Percentiles rank a stretch among this genome's conserved stretches.
These are phyloP conservation scores for Umbilicaria muhlenbergii DNA, from an alignment of 495 filamentous ascomycete genomes.

Conservation along the genomic window DNA sequence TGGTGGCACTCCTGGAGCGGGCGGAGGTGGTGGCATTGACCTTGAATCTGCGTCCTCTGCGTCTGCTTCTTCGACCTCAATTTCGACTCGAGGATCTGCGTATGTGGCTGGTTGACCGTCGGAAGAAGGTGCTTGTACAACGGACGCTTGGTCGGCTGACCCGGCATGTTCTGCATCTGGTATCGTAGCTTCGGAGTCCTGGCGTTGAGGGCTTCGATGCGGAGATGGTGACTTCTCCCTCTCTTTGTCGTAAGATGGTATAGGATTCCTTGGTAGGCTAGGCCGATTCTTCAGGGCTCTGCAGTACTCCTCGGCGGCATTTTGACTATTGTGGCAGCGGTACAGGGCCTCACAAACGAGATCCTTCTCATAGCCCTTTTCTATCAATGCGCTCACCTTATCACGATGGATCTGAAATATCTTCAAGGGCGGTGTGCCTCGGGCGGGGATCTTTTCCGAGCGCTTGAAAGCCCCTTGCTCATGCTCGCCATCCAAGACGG, in stretches of 20 bases:
- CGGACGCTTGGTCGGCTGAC: background rate
- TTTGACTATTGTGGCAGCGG: conserved; percentile 53
- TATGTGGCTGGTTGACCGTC: background rate
- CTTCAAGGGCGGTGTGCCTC: conserved; percentile 20
- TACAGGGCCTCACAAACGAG: conserved; percentile 68
- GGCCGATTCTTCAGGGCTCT: conserved; percentile 26
- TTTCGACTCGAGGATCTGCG: conserved; percentile 14
- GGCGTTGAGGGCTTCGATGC: conserved; percentile 3
- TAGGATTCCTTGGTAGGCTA: conserved; percentile 37
- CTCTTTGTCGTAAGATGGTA: conserved; percentile 44
- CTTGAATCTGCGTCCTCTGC: conserved; percentile 6
- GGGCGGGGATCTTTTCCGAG: conserved; percentile 34
- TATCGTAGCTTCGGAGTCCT: conserved; percentile 7
- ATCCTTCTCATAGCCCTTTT: conserved; percentile 34
- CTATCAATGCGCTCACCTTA: conserved; percentile 24
- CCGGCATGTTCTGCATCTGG: background rate
- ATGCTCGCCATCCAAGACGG: conserved; percentile 57
- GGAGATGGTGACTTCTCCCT: conserved; percentile 14
- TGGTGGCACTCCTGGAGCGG: conserved; percentile 14
- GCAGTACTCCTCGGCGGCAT: conserved; percentile 59
- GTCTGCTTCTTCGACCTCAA: conserved; percentile 16
- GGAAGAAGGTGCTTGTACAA: background rate
- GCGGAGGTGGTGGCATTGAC: conserved; percentile 14
- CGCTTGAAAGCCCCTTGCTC: conserved; percentile 52
- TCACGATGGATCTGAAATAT: conserved; percentile 34